phyloP scores from a whole-genome alignment of 768 basidiomycete species.

The Mycena olivaceomarginata region DNA sequence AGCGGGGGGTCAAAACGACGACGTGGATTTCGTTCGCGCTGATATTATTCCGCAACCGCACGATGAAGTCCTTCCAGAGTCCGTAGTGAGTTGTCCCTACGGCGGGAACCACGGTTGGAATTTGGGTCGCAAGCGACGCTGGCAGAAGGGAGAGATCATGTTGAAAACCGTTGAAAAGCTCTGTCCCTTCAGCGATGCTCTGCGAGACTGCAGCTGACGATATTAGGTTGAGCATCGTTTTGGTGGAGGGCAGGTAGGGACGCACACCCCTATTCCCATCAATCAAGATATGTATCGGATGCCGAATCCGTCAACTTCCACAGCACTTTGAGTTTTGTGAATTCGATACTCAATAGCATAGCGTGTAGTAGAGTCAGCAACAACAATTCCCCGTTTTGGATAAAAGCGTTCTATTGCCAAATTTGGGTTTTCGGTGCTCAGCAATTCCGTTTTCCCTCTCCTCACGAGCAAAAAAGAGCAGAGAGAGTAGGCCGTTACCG shows the following conservation, averaged over 20 bases:
- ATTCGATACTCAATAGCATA: no score
- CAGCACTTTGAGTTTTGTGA: no score
- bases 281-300: no score
- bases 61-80: slow-evolving; percentile 33
- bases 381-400: no score
- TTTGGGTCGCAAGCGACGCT: slow-evolving; percentile 16
- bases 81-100: slow-evolving; percentile 17
- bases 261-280: no score
- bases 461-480: no score
- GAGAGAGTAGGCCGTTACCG: no score
- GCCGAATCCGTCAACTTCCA: no score
- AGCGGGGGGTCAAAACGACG: slow-evolving; percentile 27
- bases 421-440: no score
- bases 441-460: no score
- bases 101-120: slow-evolving; percentile 24
- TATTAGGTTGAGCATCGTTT: slow-evolving; percentile 20
- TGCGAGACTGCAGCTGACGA: slow-evolving; percentile 29
- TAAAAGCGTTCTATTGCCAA: no score
- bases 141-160: slow-evolving; percentile 18
- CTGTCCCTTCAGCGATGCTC: slow-evolving; percentile 24
- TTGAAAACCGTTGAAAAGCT: slow-evolving; percentile 34
- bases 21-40: slow-evolving; percentile 5
- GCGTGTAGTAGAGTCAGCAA: no score
- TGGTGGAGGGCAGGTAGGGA: neutral
- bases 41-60: slow-evolving; percentile 31